Evolutionary conservation across 2,329 filamentous ascomycete species (phyloP).

Genomic region (Arthrobotrys megalospora): DNA sequence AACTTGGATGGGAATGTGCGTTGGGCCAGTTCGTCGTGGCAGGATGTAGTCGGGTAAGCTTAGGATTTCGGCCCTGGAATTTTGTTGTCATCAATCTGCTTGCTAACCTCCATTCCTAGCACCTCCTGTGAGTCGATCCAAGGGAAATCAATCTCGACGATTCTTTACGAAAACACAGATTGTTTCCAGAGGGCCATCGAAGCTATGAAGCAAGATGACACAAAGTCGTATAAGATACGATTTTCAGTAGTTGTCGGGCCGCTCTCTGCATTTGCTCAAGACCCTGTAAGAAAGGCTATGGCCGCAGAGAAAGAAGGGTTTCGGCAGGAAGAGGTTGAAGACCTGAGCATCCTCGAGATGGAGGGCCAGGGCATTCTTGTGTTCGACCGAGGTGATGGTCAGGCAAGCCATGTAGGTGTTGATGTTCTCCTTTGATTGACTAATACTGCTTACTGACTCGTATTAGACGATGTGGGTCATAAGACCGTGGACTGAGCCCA

Average conservation of each 20-base stretch:
- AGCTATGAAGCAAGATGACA: constrained; percentile 92
- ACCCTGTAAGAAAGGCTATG: constrained; percentile 65
- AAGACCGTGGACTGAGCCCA: constrained; percentile 86
- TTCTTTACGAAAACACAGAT: constrained; percentile 84
- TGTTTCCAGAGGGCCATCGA: constrained; percentile 88
- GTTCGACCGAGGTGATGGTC: constrained; percentile 87
- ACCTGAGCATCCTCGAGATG: constrained; percentile 78
- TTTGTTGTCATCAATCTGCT: constrained; percentile 38
- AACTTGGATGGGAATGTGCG: constrained; percentile 90
- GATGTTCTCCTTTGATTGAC: constrained; percentile 30
- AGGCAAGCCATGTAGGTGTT: constrained; percentile 86
- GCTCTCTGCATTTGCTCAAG: constrained; percentile 75
- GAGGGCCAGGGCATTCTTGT: constrained; percentile 99
- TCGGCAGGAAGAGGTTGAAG: constrained; percentile 66
- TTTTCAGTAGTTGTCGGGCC: constrained; percentile 81
- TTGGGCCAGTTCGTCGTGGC: constrained; percentile 98
- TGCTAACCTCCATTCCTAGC: constrained; percentile 67
- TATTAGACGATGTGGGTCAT: constrained; percentile 99
- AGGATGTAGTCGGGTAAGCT: constrained; percentile 80
- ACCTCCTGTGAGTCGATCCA: constrained; percentile 80
- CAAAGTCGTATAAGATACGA: constrained; percentile 88
- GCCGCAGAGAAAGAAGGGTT: constrained; percentile 67
- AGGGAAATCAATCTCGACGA: constrained; percentile 82
- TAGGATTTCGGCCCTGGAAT: constrained; percentile 43
- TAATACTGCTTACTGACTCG: constrained; percentile 20